Evolutionary conservation across 441 rosid species (phyloP).

Genomic region (Gossypium davidsonii): DNA sequence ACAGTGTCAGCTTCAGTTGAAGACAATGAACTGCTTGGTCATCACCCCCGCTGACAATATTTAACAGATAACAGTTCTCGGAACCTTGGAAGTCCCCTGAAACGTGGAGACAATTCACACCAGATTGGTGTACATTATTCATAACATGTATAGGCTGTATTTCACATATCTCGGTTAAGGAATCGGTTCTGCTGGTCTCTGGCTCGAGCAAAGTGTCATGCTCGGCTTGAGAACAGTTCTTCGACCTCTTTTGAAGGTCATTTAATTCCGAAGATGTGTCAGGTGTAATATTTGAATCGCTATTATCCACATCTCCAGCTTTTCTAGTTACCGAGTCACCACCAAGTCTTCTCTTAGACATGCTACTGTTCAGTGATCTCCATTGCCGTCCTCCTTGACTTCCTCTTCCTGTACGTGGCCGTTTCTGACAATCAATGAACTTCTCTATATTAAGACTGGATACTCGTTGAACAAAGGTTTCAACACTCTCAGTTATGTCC

Average conservation of each 20-base stretch:
- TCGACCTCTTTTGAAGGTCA: slow-evolving; percentile 11
- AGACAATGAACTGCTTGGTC: slow-evolving; percentile 82
- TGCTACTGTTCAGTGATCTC: slow-evolving; percentile 39
- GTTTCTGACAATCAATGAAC: slow-evolving; percentile 54
- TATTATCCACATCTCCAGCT: slow-evolving; percentile 20
- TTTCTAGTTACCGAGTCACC: slow-evolving; percentile 14
- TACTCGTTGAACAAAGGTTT: slow-evolving; percentile 58
- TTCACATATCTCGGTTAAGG: slow-evolving; percentile 40
- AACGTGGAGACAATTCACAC: slow-evolving; percentile 80
- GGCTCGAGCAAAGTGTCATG: slow-evolving; percentile 21
- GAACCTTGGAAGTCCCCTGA: slow-evolving; percentile 35
- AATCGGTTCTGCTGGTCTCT: slow-evolving; percentile 24
- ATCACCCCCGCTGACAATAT: slow-evolving; percentile 81
- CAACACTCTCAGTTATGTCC: slow-evolving; percentile 65
- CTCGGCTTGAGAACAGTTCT: slow-evolving; percentile 23
- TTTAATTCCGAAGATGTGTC: slow-evolving; percentile 24
- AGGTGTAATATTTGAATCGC: slow-evolving; percentile 13
- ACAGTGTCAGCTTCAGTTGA: slow-evolving; percentile 31
- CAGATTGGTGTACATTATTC: slow-evolving; percentile 66
- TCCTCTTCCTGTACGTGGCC: slow-evolving; percentile 95
- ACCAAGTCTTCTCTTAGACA: slow-evolving; percentile 24
- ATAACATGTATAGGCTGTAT: slow-evolving; percentile 55
- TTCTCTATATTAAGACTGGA: slow-evolving; percentile 49
- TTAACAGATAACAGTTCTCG: slow-evolving; percentile 32
- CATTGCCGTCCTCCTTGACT: slow-evolving; percentile 95